A percentile compares a stretch with the other conserved stretches of the same genome.
These are phyloP conservation scores for Colletotrichum sp. DNA, from an alignment of 2,329 filamentous ascomycete genomes.

Conservation along the genomic window DNA sequence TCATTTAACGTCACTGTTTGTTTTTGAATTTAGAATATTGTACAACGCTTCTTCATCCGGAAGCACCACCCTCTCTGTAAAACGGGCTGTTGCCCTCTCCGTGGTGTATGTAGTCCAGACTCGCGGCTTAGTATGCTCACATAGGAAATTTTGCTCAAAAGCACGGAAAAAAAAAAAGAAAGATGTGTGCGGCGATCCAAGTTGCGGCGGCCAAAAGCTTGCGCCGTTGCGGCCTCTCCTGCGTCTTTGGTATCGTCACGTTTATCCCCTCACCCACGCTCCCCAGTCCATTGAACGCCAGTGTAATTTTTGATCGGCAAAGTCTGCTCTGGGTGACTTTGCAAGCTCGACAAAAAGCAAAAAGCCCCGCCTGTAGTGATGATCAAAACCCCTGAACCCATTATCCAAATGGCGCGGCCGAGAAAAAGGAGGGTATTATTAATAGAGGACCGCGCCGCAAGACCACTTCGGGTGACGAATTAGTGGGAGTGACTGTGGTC, in stretches of 20 bases:
- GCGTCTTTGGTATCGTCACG: neutral
- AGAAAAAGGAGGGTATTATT: neutral
- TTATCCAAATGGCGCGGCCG: neutral
- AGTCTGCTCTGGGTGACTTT: neutral
- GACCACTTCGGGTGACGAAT: neutral
- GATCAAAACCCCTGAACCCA: neutral
- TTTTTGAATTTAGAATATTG: neutral
- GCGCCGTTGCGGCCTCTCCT: neutral
- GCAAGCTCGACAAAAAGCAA: neutral
- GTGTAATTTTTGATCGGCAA: neutral
- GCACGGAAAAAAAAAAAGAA: neutral
- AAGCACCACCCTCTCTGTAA: neutral
- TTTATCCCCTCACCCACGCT: neutral
- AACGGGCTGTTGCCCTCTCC: neutral
- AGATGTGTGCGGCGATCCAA: neutral
- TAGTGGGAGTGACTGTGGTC: conserved; percentile 6
- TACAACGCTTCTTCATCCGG: neutral
- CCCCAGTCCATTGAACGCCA: conserved; percentile 12
- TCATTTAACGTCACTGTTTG: neutral
- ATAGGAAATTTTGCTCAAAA: neutral
- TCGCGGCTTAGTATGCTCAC: neutral
- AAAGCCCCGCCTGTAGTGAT: neutral
- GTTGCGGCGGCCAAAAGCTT: neutral
- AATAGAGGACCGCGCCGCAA: neutral
- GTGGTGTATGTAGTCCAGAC: neutral